Percentiles rank a stretch among this genome's conserved stretches.
phyloP scores from a whole-genome alignment of 371 early-diverging fungal species.

The Cladochytrium tenue region DNA sequence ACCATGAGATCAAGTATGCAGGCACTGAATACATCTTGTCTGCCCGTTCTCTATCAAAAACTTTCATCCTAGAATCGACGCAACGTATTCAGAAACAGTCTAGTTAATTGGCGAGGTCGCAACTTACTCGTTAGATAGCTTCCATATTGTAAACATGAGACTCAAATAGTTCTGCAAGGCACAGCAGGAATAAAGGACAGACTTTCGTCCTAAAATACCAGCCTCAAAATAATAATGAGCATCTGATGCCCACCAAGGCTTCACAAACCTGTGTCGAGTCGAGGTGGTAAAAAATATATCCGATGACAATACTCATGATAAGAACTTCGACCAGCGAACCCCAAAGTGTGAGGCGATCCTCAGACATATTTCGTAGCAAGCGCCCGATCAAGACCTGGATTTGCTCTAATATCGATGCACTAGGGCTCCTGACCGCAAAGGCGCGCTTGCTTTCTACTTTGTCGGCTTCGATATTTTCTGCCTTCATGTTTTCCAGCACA shows the following conservation, averaged over 20 bases:
- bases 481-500: too few relatives aligned
- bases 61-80: constrained; percentile 25
- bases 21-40: constrained; percentile 45
- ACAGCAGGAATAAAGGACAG: constrained; percentile 27
- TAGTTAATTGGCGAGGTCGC: too few relatives aligned
- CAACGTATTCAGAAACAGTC: neutral
- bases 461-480: too few relatives aligned
- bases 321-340: constrained; percentile 36
- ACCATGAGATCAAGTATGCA: constrained; percentile 37
- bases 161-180: constrained; percentile 36
- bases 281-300: constrained; percentile 30
- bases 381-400: constrained; percentile 26
- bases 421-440: neutral
- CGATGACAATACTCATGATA: constrained; percentile 27
- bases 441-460: neutral
- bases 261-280: too few relatives aligned
- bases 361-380: constrained; percentile 30
- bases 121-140: constrained; percentile 35
- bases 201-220: constrained; percentile 36
- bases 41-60: constrained; percentile 46
- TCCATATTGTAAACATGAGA: constrained; percentile 41
- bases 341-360: constrained; percentile 38
- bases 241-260: too few relatives aligned
- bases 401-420: constrained; percentile 34
- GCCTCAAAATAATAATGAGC: constrained; percentile 25